Evolutionary conservation across 2,329 filamentous ascomycete genomes (phyloP).

Genomic region (Emergomyces orientalis): DNA sequence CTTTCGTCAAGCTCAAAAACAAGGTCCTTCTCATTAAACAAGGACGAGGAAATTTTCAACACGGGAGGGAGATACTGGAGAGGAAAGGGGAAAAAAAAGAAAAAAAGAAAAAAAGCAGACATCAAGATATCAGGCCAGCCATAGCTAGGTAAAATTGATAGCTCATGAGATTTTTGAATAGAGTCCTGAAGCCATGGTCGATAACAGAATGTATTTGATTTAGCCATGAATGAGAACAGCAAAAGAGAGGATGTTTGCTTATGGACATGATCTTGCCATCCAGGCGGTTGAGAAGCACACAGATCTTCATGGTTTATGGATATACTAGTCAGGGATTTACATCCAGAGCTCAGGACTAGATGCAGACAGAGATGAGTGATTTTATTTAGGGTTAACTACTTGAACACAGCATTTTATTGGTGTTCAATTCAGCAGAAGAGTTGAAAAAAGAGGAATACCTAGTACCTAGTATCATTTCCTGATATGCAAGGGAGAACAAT

Average conservation of each 20-base stretch:
- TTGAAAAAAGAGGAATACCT: no score
- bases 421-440: background rate
- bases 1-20: background rate
- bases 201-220: background rate
- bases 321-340: background rate
- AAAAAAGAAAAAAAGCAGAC: background rate
- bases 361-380: background rate
- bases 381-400: background rate
- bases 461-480: no score
- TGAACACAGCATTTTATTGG: background rate
- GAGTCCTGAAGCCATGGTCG: background rate
- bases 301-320: background rate
- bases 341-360: background rate
- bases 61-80: background rate
- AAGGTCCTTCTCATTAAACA: background rate
- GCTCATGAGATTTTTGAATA: background rate
- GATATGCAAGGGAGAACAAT: background rate
- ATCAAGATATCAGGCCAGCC: background rate
- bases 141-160: background rate
- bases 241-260: background rate
- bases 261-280: background rate
- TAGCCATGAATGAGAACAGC: no score
- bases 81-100: background rate
- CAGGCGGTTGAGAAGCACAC: background rate
- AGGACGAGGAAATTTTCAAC: background rate